Conservation (phyloP, 2,329 filamentous ascomycete genomes). For the Ustulina deusta region DNA sequence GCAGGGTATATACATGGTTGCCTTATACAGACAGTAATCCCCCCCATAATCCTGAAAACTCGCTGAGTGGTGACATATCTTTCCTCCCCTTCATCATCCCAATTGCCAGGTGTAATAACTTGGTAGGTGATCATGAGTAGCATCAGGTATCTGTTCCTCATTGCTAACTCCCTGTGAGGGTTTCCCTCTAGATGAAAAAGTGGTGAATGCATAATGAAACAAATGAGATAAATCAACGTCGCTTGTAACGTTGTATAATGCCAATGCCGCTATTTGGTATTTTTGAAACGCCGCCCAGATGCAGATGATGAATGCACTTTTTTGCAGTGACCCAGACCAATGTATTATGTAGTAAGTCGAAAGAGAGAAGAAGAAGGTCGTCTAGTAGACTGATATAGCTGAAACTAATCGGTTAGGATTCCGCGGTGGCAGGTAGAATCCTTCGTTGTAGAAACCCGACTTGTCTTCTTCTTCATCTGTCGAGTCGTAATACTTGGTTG, state of each 20-base stretch:
- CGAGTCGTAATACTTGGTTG: slow-evolving; percentile 51
- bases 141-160: slow-evolving; percentile 25
- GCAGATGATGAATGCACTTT: slow-evolving; percentile 51
- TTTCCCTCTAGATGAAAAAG: slow-evolving; percentile 25
- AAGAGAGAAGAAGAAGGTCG: slow-evolving; percentile 54
- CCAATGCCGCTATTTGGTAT: slow-evolving; percentile 51
- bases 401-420: slow-evolving; percentile 65
- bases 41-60: slow-evolving; percentile 38
- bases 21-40: slow-evolving; percentile 48
- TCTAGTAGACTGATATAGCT: slow-evolving; percentile 68
- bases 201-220: slow-evolving; percentile 35
- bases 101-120: slow-evolving; percentile 20
- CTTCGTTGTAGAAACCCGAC: slow-evolving; percentile 62
- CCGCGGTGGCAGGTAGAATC: slow-evolving; percentile 66
- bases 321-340: slow-evolving; percentile 40
- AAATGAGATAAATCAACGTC: slow-evolving; percentile 45
- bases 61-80: slow-evolving; percentile 50
- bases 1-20: slow-evolving; percentile 39
- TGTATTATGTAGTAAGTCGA: slow-evolving; percentile 38
- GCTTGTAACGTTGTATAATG: slow-evolving; percentile 49
- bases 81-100: slow-evolving; percentile 27
- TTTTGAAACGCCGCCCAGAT: slow-evolving; percentile 54
- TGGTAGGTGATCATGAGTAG: slow-evolving; percentile 40
- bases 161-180: slow-evolving; percentile 22
- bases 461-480: slow-evolving; percentile 56